Evolutionary conservation across 441 rosid genomes (phyloP).

Genomic region (Syzygium syzygioides): DNA sequence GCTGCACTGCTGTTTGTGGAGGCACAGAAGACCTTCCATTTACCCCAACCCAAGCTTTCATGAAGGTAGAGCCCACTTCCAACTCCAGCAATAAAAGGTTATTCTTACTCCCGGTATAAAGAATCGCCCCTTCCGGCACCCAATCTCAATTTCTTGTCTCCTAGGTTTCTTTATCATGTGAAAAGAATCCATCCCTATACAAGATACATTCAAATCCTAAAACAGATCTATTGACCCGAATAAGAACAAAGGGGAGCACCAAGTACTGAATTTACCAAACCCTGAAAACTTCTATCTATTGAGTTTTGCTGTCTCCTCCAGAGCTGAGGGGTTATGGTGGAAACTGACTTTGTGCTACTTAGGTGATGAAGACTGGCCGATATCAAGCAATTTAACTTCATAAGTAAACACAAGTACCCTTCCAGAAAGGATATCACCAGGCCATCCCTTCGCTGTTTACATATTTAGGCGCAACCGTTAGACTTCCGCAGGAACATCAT

Average conservation of each 20-base stretch:
- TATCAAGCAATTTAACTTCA: background rate
- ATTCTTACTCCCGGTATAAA: too few relatives aligned
- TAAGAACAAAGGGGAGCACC: background rate
- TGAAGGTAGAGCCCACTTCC: too few relatives aligned
- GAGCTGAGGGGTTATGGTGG: background rate
- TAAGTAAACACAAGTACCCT: background rate
- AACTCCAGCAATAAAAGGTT: too few relatives aligned
- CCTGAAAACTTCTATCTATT: background rate
- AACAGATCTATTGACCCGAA: background rate
- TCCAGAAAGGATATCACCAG: background rate
- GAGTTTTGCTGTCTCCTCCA: background rate
- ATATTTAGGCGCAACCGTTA: too few relatives aligned
- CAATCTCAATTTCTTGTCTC: background rate
- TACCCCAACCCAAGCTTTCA: too few relatives aligned
- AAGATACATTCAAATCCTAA: background rate
- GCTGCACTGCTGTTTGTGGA: too few relatives aligned
- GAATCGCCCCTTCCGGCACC: background rate
- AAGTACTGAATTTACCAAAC: background rate
- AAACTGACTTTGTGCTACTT: background rate
- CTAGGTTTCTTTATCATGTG: background rate
- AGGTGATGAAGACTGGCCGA: background rate
- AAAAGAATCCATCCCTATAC: background rate
- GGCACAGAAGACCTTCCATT: too few relatives aligned
- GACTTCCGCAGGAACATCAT: background rate
- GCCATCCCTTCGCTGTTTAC: too few relatives aligned